phyloP scores from a whole-genome alignment of 768 basidiomycete genomes.

The Rhizopogon roseolus region DNA sequence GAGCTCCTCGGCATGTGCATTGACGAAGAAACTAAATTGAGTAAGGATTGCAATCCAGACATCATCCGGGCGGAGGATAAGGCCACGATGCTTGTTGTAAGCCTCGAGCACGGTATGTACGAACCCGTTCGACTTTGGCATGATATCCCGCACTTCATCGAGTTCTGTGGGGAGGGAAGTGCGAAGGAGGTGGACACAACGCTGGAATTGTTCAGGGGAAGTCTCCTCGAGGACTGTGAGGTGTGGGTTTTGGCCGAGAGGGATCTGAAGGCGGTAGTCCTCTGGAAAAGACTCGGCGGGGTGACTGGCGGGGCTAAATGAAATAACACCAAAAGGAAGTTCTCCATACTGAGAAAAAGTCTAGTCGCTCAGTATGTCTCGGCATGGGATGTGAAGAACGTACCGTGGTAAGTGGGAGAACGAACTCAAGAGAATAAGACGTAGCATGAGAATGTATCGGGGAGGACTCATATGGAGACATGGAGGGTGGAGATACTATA shows the following conservation, averaged over 20 bases:
- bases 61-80: slow-evolving; percentile 46
- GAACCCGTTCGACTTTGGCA: slow-evolving; percentile 29
- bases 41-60: slow-evolving; percentile 35
- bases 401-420: not conserved
- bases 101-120: slow-evolving; percentile 31
- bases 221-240: slow-evolving; percentile 17
- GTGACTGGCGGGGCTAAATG: slow-evolving; percentile 19
- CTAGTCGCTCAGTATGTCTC: not conserved
- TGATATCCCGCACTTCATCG: slow-evolving; percentile 21
- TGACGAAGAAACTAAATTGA: slow-evolving; percentile 37
- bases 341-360: slow-evolving; percentile 8
- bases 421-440: too few relatives aligned
- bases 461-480: too few relatives aligned
- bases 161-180: slow-evolving; percentile 18
- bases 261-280: slow-evolving; percentile 19
- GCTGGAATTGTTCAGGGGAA: slow-evolving; percentile 14
- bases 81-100: slow-evolving; percentile 32
- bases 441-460: too few relatives aligned
- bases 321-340: slow-evolving; percentile 8
- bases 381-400: not conserved
- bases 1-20: slow-evolving; percentile 29
- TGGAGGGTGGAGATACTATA: too few relatives aligned
- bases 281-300: slow-evolving; percentile 24
- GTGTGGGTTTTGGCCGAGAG: slow-evolving; percentile 12
- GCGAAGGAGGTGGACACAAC: slow-evolving; percentile 22